phyloP scores from a whole-genome alignment of 2,329 filamentous ascomycete genomes.

The Hyphodiscus sp. region DNA sequence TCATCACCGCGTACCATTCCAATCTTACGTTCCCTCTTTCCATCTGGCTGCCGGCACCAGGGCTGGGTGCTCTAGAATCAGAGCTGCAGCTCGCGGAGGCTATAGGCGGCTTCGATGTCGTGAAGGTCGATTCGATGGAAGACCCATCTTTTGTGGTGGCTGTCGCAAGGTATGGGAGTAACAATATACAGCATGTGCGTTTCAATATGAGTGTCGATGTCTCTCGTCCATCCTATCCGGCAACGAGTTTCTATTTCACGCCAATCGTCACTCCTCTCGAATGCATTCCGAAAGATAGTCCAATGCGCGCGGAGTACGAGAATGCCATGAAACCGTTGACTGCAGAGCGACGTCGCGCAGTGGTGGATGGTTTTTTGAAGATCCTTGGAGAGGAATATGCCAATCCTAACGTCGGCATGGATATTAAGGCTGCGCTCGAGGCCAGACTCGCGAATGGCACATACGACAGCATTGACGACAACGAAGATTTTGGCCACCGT shows the following conservation, averaged over 20 bases:
- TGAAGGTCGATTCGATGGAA: not conserved
- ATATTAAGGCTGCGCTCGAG: not conserved
- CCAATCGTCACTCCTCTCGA: slow-evolving; percentile 3
- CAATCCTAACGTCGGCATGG: not conserved
- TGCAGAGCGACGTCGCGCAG: not conserved
- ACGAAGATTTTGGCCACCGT: not conserved
- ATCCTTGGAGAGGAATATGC: slow-evolving; percentile 1
- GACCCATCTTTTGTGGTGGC: not conserved
- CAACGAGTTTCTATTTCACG: slow-evolving; percentile 1
- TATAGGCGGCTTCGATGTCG: slow-evolving; percentile 3
- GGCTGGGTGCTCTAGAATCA: not conserved
- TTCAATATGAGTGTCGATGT: not conserved
- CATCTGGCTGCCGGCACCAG: not conserved
- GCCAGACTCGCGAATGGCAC: not conserved
- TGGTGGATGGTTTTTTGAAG: not conserved
- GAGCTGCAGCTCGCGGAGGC: not conserved
- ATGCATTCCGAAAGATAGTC: slow-evolving; percentile 3
- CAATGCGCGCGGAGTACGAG: not conserved
- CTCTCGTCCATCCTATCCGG: not conserved
- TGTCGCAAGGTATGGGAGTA: not conserved
- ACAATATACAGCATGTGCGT: not conserved
- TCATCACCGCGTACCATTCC: not conserved
- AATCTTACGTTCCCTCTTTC: not conserved
- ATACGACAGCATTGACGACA: not conserved
- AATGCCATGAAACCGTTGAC: slow-evolving; percentile 2